These are phyloP conservation scores for Saccharomyces kudriavzevii DNA, from an alignment of 805 yeast species.

Conservation along the genomic window DNA sequence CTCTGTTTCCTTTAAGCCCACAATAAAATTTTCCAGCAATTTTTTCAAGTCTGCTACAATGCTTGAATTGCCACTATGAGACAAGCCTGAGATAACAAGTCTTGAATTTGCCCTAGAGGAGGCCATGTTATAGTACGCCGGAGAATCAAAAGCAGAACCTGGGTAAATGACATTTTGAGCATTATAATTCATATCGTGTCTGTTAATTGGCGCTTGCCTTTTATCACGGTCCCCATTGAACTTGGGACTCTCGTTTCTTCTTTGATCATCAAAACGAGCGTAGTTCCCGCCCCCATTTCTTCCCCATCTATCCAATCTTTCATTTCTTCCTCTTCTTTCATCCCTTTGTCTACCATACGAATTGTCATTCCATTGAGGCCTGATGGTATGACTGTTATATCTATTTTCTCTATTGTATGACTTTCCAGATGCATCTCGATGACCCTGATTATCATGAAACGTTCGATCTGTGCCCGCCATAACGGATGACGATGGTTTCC, in stretches of 20 bases:
- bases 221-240: not conserved
- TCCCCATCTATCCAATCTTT: not conserved
- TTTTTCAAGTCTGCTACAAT: constrained; percentile 1
- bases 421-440: not conserved
- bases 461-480: not conserved
- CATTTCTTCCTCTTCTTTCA: not conserved
- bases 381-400: not conserved
- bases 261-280: not conserved
- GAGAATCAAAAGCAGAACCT: constrained; percentile 3
- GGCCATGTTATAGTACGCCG: constrained; percentile 7
- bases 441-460: not conserved
- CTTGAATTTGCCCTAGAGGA: constrained; percentile 5
- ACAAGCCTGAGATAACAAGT: not conserved
- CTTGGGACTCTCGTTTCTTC: not conserved
- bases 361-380: not conserved
- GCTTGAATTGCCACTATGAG: not conserved
- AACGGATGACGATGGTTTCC: not conserved
- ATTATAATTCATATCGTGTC: not conserved
- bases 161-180: not conserved
- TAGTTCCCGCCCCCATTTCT: not conserved
- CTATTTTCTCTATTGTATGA: not conserved
- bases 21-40: constrained; percentile 5
- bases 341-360: not conserved
- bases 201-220: not conserved
- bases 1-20: not conserved